Percentiles rank a stretch among this genome's conserved stretches.
Conservation (phyloP, 1,284 basidiomycete genomes). For the Polyporus tsugae region DNA sequence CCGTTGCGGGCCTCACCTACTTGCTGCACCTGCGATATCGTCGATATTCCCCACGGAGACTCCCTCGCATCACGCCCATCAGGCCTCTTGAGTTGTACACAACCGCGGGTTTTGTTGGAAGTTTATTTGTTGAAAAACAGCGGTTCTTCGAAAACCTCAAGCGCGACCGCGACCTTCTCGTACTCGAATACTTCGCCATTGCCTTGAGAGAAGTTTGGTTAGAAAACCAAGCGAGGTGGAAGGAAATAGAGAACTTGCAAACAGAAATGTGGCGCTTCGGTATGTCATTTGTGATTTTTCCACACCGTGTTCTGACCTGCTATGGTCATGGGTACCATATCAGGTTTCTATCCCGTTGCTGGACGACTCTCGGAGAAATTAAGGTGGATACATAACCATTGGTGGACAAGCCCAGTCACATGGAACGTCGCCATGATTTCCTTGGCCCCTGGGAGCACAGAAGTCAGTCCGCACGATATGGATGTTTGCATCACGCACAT, state of each 20-base stretch:
- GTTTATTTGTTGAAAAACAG: not conserved
- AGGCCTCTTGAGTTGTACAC: not conserved
- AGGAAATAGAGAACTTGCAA: not conserved
- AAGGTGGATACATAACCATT: not conserved
- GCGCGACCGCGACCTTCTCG: not conserved
- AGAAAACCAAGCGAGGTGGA: not conserved
- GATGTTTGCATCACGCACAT: conserved; percentile 1
- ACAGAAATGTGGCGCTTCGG: not conserved
- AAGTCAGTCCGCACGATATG: not conserved
- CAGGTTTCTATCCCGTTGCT: not conserved
- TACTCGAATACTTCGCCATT: not conserved
- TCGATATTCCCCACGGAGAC: not conserved
- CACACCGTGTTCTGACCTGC: no score
- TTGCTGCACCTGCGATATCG: not conserved
- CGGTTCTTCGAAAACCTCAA: not conserved
- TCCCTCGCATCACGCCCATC: not conserved
- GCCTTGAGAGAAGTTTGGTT: not conserved
- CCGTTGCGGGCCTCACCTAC: not conserved
- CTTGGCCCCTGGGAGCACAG: not conserved
- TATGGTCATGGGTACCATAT: not conserved
- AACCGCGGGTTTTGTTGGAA: not conserved
- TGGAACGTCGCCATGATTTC: not conserved
- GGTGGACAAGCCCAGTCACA: not conserved
- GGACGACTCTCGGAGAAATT: not conserved
- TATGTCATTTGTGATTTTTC: not conserved